Percentiles rank a stretch among this genome's conserved stretches.
These are phyloP conservation scores for Didymella arachidicola DNA, from an alignment of 2,329 filamentous ascomycete species.

Conservation along the genomic window DNA sequence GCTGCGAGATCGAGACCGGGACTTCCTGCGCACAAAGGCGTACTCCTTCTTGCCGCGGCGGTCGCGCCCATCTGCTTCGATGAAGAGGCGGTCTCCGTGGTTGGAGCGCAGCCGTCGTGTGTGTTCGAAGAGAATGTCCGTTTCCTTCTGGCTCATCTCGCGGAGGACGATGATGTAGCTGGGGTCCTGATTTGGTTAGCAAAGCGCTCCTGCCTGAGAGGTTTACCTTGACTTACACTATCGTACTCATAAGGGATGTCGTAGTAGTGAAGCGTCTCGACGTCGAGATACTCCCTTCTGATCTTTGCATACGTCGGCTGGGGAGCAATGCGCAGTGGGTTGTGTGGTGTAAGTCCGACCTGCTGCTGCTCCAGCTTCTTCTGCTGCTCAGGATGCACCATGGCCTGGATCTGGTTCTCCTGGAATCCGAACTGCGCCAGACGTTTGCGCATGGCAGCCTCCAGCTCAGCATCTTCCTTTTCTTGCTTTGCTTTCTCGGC, in stretches of 20 bases:
- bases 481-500: conserved; percentile 52
- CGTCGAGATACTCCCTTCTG: conserved; percentile 54
- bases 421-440: conserved; percentile 56
- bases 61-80: conserved; percentile 52
- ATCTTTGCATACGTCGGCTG: conserved; percentile 59
- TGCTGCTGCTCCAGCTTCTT: conserved; percentile 44
- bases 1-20: conserved; percentile 40
- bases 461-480: conserved; percentile 53
- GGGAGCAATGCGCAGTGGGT: conserved; percentile 43
- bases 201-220: background rate
- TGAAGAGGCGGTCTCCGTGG: conserved; percentile 47
- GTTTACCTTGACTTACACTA: conserved; percentile 48
- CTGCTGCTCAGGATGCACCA: conserved; percentile 57
- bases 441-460: conserved; percentile 55
- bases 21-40: conserved; percentile 54
- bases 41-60: conserved; percentile 53
- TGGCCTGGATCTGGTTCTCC: conserved; percentile 57
- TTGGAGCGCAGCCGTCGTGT: conserved; percentile 54
- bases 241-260: conserved; percentile 59
- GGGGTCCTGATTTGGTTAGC: conserved; percentile 42
- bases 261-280: conserved; percentile 59
- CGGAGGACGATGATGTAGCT: conserved; percentile 60
- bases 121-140: conserved; percentile 60
- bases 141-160: conserved; percentile 58
- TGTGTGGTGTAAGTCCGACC: conserved; percentile 44